Base-by-base conservation (phyloP, 2,329 filamentous ascomycete genomes). In the Penicillium sp. region DNA sequence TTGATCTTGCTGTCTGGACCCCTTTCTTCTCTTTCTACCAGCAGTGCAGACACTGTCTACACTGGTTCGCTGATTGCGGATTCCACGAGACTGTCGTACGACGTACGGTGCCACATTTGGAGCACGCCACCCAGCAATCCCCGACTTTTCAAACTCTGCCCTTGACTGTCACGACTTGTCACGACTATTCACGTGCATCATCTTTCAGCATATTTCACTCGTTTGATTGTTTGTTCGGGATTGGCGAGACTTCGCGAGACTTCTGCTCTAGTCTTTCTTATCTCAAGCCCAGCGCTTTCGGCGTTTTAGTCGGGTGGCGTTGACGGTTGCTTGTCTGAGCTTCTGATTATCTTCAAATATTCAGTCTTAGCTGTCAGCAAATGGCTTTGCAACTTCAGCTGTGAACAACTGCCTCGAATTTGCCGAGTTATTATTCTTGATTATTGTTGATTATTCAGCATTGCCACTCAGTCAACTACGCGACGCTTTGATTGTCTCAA, bases 111-210 rank as follows among this genome's bases (percentile, higher is more conserved):
- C 14, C 11, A 3, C 30, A n/a, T 28, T 26, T 52, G 23, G 42
- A 42, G 18, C n/a, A 55, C 52, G 52, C 52, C 52, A 55, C 52
- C 52, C 52, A 48, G 21, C 43, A 21, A 38, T n/a, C 45, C 21
- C 43, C 33, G 43, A 42, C 21, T 30, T 24, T 40, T 24, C 52
- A 30, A 38, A 47, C 52, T 47, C 43, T 23, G 9, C 24, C 43
- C 20, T 23, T 46, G 18, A 11, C 23, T 21, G 5, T 43, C 49
- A 3, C 3, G 16, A 38, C 9, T 43, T 53, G 35, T 42, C n/a
- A 38, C 28, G 5, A 5, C 18, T 18, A 9, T 4, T 23, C 18
- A 21, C 23, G 23, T 12, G 20, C 21, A 20, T 28, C 26, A 21
- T 30, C 46, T 53, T 7, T 18, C 52, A 26, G 7, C n/a, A 3